phyloP scores from a whole-genome alignment of 2,329 filamentous ascomycete genomes.

The Aureobasidium sp. region DNA sequence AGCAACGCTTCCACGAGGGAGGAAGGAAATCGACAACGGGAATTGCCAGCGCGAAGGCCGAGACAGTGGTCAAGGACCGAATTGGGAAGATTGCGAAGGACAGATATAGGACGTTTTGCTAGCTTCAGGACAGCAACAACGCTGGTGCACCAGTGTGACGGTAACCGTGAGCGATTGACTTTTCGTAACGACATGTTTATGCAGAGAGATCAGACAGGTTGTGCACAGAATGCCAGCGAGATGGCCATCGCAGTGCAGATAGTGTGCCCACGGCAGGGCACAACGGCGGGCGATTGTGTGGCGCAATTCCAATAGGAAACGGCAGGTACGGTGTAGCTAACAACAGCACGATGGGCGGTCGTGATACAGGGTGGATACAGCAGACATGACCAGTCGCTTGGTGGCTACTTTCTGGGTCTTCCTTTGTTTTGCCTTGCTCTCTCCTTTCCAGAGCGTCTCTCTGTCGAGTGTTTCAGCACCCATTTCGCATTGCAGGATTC shows the following conservation, averaged over 20 bases:
- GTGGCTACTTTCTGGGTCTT: neutral
- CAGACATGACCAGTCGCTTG: conserved; percentile 1
- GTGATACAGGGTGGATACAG: conserved; percentile 2
- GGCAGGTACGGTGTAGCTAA: neutral
- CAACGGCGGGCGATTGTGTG: conserved; percentile 12
- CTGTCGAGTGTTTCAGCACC: conserved; percentile 1
- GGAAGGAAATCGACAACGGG: neutral
- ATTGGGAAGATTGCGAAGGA: neutral
- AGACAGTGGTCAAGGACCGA: neutral
- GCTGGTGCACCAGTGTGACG: conserved; percentile 1
- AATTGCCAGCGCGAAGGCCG: conserved; percentile 1
- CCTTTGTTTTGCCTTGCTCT: neutral
- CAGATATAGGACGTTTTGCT: conserved; percentile 11
- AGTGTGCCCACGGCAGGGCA: neutral
- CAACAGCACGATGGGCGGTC: neutral
- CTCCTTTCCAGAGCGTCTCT: neutral
- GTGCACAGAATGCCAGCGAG: neutral
- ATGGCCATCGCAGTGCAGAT: neutral
- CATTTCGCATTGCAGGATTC: neutral
- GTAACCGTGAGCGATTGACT: neutral
- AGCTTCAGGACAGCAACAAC: neutral
- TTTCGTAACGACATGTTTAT: neutral
- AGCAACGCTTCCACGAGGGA: conserved; percentile 11
- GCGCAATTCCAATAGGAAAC: conserved; percentile 11
- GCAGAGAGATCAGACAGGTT: neutral